Conservation (phyloP, 116 monocot species). For the Posidonia oceanica region DNA sequence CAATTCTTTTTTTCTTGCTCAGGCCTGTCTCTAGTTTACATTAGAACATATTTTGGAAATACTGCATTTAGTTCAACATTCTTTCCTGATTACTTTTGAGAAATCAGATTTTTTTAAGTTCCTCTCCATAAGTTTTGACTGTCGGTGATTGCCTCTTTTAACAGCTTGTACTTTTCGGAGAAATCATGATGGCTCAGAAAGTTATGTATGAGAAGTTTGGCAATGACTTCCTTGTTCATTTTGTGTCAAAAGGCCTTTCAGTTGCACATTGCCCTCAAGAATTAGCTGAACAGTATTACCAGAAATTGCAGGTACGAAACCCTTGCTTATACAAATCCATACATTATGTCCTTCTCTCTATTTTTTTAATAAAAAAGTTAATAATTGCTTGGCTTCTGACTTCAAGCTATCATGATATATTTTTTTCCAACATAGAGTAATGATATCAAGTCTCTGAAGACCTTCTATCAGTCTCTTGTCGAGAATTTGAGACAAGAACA, state of each 20-base stretch:
- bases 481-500: conserved; percentile 81
- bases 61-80: no score
- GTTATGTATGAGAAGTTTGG: conserved; percentile 90
- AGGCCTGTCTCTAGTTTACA: no score
- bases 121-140: neutral
- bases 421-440: conserved; percentile 32
- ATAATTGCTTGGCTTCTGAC: neutral
- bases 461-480: conserved; percentile 73
- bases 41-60: no score
- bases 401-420: neutral
- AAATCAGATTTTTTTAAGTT: no score
- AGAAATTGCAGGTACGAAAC: conserved; percentile 60
- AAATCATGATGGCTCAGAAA: conserved; percentile 75
- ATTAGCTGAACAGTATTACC: conserved; percentile 62
- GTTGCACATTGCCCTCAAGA: conserved; percentile 69
- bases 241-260: conserved; percentile 51
- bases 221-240: conserved; percentile 47
- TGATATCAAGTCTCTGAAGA: conserved; percentile 61
- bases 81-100: no score
- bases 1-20: no score
- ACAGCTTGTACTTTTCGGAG: conserved; percentile 87
- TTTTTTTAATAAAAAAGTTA: neutral
- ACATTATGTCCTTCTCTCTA: no score
- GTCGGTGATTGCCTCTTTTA: conserved; percentile 3
- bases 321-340: neutral